Evolutionary conservation across 2,329 filamentous ascomycete species (phyloP).

Genomic region (Cryphonectria carpinicola): DNA sequence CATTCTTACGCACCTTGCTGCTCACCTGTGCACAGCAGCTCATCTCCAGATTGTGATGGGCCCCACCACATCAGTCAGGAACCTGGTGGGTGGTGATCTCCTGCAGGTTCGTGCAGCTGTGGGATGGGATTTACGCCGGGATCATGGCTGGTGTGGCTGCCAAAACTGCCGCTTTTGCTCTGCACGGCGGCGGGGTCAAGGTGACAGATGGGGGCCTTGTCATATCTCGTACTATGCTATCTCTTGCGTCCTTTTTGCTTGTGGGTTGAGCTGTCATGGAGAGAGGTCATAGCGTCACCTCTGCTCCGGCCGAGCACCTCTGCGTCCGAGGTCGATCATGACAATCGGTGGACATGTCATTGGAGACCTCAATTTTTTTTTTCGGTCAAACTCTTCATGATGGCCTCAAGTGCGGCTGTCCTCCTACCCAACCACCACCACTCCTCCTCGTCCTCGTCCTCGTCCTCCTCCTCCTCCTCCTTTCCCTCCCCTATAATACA

Average conservation of each 20-base stretch:
- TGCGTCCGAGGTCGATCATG: constrained; percentile 13
- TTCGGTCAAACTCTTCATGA: constrained; percentile 16
- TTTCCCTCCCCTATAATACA: constrained; percentile 21
- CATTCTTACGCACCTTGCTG: background rate
- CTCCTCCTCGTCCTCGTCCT: background rate
- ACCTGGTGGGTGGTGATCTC: constrained; percentile 21
- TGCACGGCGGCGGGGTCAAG: background rate
- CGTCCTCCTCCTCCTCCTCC: background rate
- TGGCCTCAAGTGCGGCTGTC: constrained; percentile 15
- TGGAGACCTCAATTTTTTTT: constrained; percentile 27
- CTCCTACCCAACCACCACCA: background rate
- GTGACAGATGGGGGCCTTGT: background rate
- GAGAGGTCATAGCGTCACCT: constrained; percentile 7
- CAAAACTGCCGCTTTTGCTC: constrained; percentile 18
- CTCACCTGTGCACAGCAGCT: constrained; percentile 21
- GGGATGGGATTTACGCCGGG: constrained; percentile 18
- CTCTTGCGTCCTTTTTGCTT: constrained; percentile 6
- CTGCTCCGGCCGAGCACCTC: constrained; percentile 10
- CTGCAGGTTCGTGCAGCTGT: constrained; percentile 20
- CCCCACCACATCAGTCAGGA: constrained; percentile 21
- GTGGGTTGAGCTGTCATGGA: background rate
- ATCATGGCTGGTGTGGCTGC: constrained; percentile 12
- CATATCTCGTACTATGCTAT: constrained; percentile 3
- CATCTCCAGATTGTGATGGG: constrained; percentile 15
- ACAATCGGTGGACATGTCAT: constrained; percentile 9